A percentile compares a stretch with the other conserved stretches of the same genome.
Conservation (phyloP, 441 rosid species). For the Populus tomentosa region DNA sequence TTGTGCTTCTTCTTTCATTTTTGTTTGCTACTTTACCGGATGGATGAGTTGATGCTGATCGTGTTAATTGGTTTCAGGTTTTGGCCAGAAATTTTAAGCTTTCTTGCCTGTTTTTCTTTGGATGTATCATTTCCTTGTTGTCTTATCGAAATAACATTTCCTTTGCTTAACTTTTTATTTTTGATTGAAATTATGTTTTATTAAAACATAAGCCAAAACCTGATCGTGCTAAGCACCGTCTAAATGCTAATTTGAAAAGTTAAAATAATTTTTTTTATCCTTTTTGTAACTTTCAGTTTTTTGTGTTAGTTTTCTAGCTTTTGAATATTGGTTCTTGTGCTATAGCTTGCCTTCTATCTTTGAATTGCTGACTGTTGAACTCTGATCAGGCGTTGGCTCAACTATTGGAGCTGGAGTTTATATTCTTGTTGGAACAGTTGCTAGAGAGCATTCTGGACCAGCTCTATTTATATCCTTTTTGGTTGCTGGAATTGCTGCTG, state of each 20-base stretch:
- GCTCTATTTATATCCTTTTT: conserved; percentile 81
- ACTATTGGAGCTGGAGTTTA: conserved; percentile 99
- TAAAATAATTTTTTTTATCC: no score
- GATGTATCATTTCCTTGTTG: neutral
- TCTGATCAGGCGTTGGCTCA: conserved; percentile 75
- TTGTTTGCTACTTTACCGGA: neutral
- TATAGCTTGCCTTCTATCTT: neutral
- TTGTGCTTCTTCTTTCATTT: neutral
- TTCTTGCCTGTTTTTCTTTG: neutral
- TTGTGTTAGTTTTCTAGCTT: neutral
- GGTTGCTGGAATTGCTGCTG: conserved; percentile 93
- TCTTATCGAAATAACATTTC: no score
- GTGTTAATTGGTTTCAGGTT: neutral
- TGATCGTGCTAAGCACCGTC: neutral
- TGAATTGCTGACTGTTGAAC: neutral
- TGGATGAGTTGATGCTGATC: neutral
- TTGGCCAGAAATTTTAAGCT: neutral
- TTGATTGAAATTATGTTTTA: no score
- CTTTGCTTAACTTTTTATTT: no score
- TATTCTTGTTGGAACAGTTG: conserved; percentile 96
- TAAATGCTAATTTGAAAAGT: neutral
- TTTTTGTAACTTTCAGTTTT: neutral
- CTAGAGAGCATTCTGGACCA: conserved; percentile 97
- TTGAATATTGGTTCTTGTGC: neutral
- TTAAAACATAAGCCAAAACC: neutral